A percentile compares a stretch with the other conserved stretches of the same genome.
phyloP scores from a whole-genome alignment of 2,329 filamentous ascomycete genomes.

The Trichoderma koningiopsis region DNA sequence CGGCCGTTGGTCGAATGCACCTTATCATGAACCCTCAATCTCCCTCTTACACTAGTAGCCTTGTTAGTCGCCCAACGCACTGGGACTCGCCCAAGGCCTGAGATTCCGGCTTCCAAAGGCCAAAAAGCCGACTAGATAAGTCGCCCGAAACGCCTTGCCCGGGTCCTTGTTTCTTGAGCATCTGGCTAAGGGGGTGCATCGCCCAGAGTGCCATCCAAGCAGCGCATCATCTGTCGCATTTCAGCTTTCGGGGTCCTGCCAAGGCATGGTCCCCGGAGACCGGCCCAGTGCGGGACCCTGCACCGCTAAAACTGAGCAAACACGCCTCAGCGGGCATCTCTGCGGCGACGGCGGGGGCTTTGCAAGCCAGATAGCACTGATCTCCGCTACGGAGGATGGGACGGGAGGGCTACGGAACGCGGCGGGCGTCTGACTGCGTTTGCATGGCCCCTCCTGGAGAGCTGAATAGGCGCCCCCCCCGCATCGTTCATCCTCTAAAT shows the following conservation, averaged over 20 bases:
- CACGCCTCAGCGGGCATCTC: neutral
- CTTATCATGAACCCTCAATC: neutral
- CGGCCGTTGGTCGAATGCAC: neutral
- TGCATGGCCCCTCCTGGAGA: neutral
- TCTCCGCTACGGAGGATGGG: neutral
- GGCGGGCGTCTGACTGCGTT: slow-evolving; percentile 1
- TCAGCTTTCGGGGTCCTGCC: slow-evolving; percentile 28
- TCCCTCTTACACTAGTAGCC: slow-evolving; percentile 4
- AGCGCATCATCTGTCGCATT: slow-evolving; percentile 23
- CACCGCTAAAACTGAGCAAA: neutral
- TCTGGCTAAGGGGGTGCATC: neutral
- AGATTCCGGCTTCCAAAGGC: neutral
- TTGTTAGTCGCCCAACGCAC: slow-evolving; percentile 13
- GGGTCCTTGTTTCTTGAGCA: neutral
- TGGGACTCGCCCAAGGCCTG: slow-evolving; percentile 1
- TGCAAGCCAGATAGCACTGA: neutral
- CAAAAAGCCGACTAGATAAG: neutral
- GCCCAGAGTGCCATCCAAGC: neutral
- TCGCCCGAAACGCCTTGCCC: neutral
- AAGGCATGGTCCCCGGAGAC: slow-evolving; percentile 25
- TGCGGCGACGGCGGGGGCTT: neutral
- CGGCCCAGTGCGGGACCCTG: slow-evolving; percentile 5
- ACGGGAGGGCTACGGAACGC: slow-evolving; percentile 16
- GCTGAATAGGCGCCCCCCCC: slow-evolving; percentile 11
- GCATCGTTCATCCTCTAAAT: neutral